phyloP scores from a whole-genome alignment of 2,329 filamentous ascomycete species.

The Hypoxylon sp. region DNA sequence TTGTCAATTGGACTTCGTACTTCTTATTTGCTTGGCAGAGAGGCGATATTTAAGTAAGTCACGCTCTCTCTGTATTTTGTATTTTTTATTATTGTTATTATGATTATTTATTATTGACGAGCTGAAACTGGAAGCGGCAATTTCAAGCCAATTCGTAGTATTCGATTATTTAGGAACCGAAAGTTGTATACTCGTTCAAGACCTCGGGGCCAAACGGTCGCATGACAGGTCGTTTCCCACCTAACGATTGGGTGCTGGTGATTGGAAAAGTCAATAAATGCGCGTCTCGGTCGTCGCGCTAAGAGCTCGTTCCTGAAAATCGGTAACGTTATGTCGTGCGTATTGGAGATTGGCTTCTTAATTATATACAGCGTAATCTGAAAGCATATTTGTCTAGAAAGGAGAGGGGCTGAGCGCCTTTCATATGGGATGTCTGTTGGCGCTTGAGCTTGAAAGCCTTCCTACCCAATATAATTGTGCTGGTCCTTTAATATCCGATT shows the following conservation, averaged over 20 bases:
- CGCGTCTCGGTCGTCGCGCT: conserved; percentile 28
- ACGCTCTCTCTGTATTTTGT: no score
- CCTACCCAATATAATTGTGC: conserved; percentile 6
- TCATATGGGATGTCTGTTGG: conserved; percentile 5
- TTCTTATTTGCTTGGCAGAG: conserved; percentile 12
- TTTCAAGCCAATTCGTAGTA: conserved; percentile 14
- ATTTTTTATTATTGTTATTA: conserved; percentile 21
- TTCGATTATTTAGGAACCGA: no score
- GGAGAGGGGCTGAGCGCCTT: conserved; percentile 11
- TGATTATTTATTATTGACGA: conserved; percentile 24
- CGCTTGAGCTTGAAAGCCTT: conserved; percentile 8
- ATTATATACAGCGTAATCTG: conserved; percentile 8
- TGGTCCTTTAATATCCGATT: conserved; percentile 35
- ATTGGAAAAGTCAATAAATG: conserved; percentile 21
- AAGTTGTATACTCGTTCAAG: no score
- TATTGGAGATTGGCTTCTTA: conserved; percentile 11
- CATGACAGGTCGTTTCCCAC: conserved; percentile 25
- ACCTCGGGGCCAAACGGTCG: conserved; percentile 26
- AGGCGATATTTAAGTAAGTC: no score
- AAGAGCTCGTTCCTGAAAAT: conserved; percentile 29
- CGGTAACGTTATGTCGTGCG: conserved; percentile 21
- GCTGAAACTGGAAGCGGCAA: conserved; percentile 25
- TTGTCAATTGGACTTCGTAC: conserved; percentile 24
- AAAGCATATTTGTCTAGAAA: conserved; percentile 9
- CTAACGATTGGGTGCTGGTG: conserved; percentile 30